Evolutionary conservation across 1,139 yeast genomes (phyloP), one percentile per base, ranked within the genome.

Genomic region (Pneumocystis canis): DNA sequence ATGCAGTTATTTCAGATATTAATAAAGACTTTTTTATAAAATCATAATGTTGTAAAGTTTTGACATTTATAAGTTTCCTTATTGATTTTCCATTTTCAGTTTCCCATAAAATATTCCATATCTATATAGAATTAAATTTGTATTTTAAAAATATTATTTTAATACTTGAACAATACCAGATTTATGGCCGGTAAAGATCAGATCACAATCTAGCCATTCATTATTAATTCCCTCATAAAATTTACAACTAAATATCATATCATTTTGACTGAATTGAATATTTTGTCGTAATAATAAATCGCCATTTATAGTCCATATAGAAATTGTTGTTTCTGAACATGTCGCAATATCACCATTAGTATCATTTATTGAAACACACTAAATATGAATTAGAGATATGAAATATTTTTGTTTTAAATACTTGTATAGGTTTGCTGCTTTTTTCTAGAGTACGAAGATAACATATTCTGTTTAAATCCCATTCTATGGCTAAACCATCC

Each of bases 401-500:
- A n/a, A 6, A 39, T n/a, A 39, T 39, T 47, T 25, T 25, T 11
- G 20, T 47, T 47, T 25, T 25, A 41, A 47, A 47, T 47, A 47
- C 54, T 31, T 65, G 20, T 11, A 65, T 60, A 7, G 61, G 56
- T 6, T 58, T 56, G 3, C 31, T 35, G 16, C 40, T 57, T 18
- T 61, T 60, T 14, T 35, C 16, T 33, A 69, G 31, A 25, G 62
- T 65, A 6, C 71, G 64, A 2, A 68, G 67, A 59, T 66, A 68
- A 16, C 65, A 65, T 20, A 64, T 60, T 18, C 70, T 62, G 58
- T 68, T 69, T 59, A 69, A 61, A 58, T 69, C 71, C 70, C 71
- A 69, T 5, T 68, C 64, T 16, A 69, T 54, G 6, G 66, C 68
- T 11, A 60, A 41, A 11, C 71, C 71, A 20, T 65, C 67, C 54